Base-by-base conservation (phyloP, 345 rosid species). In the Toxicodendron radicans region DNA sequence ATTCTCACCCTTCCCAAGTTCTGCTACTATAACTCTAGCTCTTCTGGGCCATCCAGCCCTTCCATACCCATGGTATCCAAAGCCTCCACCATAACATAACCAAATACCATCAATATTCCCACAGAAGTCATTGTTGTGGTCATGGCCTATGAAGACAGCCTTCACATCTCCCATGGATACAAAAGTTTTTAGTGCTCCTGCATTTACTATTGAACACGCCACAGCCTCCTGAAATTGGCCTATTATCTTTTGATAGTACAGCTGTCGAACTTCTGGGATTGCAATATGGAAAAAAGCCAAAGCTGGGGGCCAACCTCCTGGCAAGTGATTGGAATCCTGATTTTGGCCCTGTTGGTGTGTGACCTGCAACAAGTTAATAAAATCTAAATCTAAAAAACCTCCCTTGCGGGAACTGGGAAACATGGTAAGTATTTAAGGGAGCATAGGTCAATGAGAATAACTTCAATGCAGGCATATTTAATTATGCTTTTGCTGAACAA, bases 71-170 rank as follows among this genome's bases (percentile, higher is more conserved):
- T 92, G 98, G 81, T 94, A 94, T 75, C 97, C 98, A 72, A 89
- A 87, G 48, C 98, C 98, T 80, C 98, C 97, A 27, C 98, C 97
- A 12, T 94, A 91, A 81, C 98, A 94, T 78, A 92, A 88, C 97
- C 97, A 91, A 73, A 94, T 72, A 35, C 95, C 93, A 30, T 85
- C 77, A 61, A 92, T 71, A 64, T 85, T 84, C 70, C 98, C 98
- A 61, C 98, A 94, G 59, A 92, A 92, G 79, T 94, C 97, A 58
- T 94, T 92, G 13, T 48, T 79, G 84, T 94, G 98, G 77, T 94
- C 98, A 73, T 94, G 97, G 20, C 97, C 98, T 51, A 92, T 71
- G 62, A 94, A 92, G 46, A 83, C 92, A 48, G 97, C 98, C 85
- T 89, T 94, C 79, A 94, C 85, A 80, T 88, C 90, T 71, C 91